Base-by-base conservation (phyloP, 306 rosid species). In the Herpetospermum pedunculosum region DNA sequence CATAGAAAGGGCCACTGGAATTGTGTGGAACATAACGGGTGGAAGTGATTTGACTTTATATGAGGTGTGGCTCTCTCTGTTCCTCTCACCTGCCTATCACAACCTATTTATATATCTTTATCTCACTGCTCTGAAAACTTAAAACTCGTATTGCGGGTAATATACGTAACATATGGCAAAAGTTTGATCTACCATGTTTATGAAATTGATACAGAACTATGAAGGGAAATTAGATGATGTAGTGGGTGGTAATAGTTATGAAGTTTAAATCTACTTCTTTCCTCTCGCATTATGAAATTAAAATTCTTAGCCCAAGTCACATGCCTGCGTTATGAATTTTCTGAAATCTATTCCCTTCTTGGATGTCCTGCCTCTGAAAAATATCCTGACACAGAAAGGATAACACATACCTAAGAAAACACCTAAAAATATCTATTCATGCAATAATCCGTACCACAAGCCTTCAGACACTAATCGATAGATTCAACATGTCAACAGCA, bases 1-100 rank as follows among this genome's bases (percentile, higher is more conserved):
- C 72, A 95, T 95, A 73, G 99, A 95, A 84, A 89, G 99, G 77
- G 99, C 99, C 29, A 95, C 99, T 83, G 99, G 99, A 83, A 95
- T 95, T 78, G 99, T 95, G 28, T 95, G 99, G 99, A 95, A 91
- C 80, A 95, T 95, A 79, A 95, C 99, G 28, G 99, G 99, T 58
- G 99, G 99, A 83, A 92, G 79, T 83, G 99, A 95, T 85, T 78
- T 95, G 84, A 95, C 99, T 78, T 79, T 91, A 80, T 89, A 72
- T 74, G 99, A 95, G 99, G 99, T 95, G 38, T 38, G 57, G 48
- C 76, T 41, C 44, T 40, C 73, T 41, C 41, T 10, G 1, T 34
- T 35, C 9, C 50, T 41, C 73, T 68, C 18, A 68, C 73, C 73
- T 68, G 37, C 73, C 35, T 40, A 23, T 67, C 21, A 29, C 67